Evolutionary conservation across 176 grass and related monocot genomes (phyloP), one percentile per base, ranked within the genome.

Genomic region (Oryza meyeriana): DNA sequence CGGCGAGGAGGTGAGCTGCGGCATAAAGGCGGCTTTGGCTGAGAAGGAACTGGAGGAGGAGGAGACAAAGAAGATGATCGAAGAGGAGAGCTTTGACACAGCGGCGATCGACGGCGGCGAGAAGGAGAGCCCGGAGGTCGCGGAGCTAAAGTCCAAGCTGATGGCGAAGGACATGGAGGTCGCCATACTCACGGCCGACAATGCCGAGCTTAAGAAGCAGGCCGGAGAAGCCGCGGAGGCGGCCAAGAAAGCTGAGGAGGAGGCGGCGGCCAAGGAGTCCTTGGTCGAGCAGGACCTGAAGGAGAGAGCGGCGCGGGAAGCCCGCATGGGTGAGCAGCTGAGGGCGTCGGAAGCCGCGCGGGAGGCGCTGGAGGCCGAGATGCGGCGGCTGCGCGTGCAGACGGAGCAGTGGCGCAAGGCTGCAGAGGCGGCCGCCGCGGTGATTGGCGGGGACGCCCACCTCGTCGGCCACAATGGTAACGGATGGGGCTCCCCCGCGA

Each of bases 331-430:
- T 61, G 92, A 90, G 74, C 79, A 85, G 81, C 91, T 98, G 8
- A 64, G 24, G 35, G 84, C 87, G 14, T 77, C 86, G 32, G 84
- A 93, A 55, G 90, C 70, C 11, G 86, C 86, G 70, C 89, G 89
- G 52, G 87, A 88, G 74, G 78, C 75, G 74, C 77, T 94, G 61
- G 92, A 97, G 0, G 81, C 7, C 24, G 95, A 97, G 87, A 83
- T 97, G 95, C 79, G 88, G 61, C 85, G 90, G 66, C 87, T 97
- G 81, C 89, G 86, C 41, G 90, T 97, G 81, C 95, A 97, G 78
- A 94, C 86, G 18, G 92, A 94, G 79, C 95, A 97, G 13, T 97
- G 95, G 95, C 89, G 95, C 50, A 97, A 97, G 86, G 95, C 95
- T 0, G 95, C 95, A 0, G 95, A 97, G 84, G 90, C 88, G 0